phyloP scores from a whole-genome alignment of 192 early-diverging fungal species.

The Podila horticola region DNA sequence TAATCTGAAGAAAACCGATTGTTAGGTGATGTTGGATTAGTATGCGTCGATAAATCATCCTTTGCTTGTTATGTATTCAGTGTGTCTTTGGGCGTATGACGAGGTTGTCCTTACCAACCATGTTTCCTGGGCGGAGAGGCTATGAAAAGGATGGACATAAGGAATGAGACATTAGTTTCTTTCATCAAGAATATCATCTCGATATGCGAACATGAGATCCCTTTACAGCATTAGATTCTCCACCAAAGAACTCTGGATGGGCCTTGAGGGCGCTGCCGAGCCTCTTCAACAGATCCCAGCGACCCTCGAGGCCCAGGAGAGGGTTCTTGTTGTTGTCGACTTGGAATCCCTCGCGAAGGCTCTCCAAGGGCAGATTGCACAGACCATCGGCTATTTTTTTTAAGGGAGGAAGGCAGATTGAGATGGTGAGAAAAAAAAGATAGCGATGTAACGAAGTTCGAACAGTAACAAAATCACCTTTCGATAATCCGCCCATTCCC shows the following conservation, averaged over 20 bases:
- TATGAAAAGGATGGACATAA: slow-evolving; percentile 5
- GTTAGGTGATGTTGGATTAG: background rate
- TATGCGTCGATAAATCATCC: background rate
- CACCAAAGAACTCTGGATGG: slow-evolving; percentile 68
- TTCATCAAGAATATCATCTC: background rate
- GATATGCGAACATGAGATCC: background rate
- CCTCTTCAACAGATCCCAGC: slow-evolving; percentile 72
- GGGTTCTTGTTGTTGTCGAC: slow-evolving; percentile 76
- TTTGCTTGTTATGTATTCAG: background rate
- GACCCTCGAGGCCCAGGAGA: slow-evolving; percentile 83
- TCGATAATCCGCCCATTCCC: background rate
- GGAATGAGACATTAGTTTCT: background rate
- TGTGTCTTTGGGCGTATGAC: background rate
- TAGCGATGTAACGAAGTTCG: background rate
- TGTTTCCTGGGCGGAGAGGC: slow-evolving; percentile 81
- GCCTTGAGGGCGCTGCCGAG: slow-evolving; percentile 67
- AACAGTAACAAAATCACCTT: too few relatives aligned
- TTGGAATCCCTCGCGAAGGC: slow-evolving; percentile 77
- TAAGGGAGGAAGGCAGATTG: background rate
- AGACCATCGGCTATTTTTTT: slow-evolving; percentile 61
- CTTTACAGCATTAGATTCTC: slow-evolving; percentile 42
- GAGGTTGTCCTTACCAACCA: slow-evolving; percentile 64
- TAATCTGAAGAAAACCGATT: slow-evolving; percentile 59
- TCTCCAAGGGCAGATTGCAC: slow-evolving; percentile 57
- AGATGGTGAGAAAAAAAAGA: background rate